phyloP scores from a whole-genome alignment of 176 grass and related monocot species.

The Thalia dealbata region DNA sequence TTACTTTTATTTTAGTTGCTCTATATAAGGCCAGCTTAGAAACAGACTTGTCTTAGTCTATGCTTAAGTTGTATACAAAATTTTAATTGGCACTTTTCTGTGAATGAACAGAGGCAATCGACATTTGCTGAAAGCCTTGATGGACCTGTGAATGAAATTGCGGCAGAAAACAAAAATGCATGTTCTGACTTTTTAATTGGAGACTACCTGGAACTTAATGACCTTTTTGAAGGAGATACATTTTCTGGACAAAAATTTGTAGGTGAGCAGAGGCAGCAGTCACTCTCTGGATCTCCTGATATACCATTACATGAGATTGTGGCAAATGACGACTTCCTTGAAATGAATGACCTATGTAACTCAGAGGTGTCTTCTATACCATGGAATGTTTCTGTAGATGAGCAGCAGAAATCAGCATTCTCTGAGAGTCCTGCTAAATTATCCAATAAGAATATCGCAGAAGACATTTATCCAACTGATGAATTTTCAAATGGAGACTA shows the following conservation, averaged over 20 bases:
- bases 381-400: neutral
- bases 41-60: neutral
- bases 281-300: neutral
- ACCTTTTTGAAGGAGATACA: neutral
- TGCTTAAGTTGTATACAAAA: neutral
- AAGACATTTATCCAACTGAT: conserved; percentile 9
- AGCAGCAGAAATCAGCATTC: neutral
- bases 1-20: neutral
- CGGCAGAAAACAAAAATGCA: conserved; percentile 10
- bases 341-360: conserved; percentile 15
- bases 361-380: conserved; percentile 17
- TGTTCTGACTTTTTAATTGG: conserved; percentile 11
- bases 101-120: conserved; percentile 4
- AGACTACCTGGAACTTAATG: conserved; percentile 44
- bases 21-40: neutral
- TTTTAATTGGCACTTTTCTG: neutral
- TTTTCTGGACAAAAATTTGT: neutral
- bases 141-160: conserved; percentile 10
- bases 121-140: neutral
- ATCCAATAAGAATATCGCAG: conserved; percentile 14
- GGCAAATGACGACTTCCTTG: neutral
- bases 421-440: neutral
- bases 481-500: conserved; percentile 24
- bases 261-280: neutral
- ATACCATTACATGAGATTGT: neutral